Percentiles rank a stretch among this genome's conserved stretches.
Conservation (phyloP, 768 basidiomycete species). For the Suillus luteus region DNA sequence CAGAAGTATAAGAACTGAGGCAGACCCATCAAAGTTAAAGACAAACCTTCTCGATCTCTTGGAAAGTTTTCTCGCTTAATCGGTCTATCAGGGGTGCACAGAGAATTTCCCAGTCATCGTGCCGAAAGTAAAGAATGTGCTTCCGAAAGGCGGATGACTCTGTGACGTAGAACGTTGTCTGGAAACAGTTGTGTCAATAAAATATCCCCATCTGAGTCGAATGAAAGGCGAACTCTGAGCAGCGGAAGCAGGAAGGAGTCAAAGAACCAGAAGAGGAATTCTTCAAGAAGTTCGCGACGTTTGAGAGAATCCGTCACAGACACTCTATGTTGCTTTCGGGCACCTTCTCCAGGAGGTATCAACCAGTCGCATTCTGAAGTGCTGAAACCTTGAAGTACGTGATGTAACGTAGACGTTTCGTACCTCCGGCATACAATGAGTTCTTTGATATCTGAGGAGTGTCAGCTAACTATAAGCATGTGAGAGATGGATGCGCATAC, state of each 20-base stretch:
- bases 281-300: constrained; percentile 83
- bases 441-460: constrained; percentile 59
- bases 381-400: constrained; percentile 73
- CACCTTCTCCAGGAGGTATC: constrained; percentile 43
- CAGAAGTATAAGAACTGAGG: constrained; percentile 7
- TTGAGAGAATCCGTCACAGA: constrained; percentile 71
- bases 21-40: not conserved
- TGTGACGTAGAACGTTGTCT: constrained; percentile 95
- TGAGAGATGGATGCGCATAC: constrained; percentile 42
- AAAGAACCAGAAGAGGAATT: constrained; percentile 95
- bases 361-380: constrained; percentile 83
- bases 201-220: not conserved
- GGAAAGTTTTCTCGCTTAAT: constrained; percentile 70
- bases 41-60: constrained; percentile 66
- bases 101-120: constrained; percentile 89
- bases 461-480: not conserved
- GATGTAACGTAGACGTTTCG: constrained; percentile 79
- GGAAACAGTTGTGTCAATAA: constrained; percentile 3
- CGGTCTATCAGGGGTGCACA: constrained; percentile 80
- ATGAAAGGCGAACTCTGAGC: constrained; percentile 57
- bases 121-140: constrained; percentile 86
- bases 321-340: constrained; percentile 46
- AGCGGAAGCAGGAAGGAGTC: constrained; percentile 81
- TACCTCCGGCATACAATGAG: constrained; percentile 81
- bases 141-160: constrained; percentile 87